These are phyloP conservation scores for Cephaloascus fragrans DNA, from an alignment of 805 yeast species.

Conservation along the genomic window DNA sequence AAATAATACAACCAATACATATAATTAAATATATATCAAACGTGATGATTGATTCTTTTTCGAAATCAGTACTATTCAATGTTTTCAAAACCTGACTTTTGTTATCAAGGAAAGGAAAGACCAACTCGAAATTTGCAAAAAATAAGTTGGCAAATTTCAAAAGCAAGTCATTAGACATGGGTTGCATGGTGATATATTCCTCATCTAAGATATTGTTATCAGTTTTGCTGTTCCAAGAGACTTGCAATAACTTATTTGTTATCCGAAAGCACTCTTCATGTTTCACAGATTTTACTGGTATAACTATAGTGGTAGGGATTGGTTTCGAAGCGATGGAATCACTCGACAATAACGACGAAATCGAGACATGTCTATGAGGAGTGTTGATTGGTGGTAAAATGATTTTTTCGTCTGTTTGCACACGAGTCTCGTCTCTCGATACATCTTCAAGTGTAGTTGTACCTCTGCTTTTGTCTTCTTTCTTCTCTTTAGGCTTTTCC, in stretches of 20 bases:
- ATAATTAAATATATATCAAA: slow-evolving; percentile 8
- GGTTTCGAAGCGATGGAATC: background rate
- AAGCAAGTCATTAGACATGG: slow-evolving; percentile 19
- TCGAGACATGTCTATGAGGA: slow-evolving; percentile 11
- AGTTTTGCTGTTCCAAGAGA: background rate
- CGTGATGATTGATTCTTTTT: slow-evolving; percentile 26
- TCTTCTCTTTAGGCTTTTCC: too few species aligned
- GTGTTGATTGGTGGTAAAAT: slow-evolving; percentile 4
- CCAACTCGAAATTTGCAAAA: slow-evolving; percentile 24
- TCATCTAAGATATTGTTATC: slow-evolving; percentile 6
- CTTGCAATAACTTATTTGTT: background rate
- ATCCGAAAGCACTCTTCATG: background rate
- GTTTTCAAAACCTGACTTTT: slow-evolving; percentile 3
- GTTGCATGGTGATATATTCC: slow-evolving; percentile 25
- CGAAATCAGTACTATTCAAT: slow-evolving; percentile 3
- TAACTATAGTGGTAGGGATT: background rate
- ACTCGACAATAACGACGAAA: slow-evolving; percentile 12
- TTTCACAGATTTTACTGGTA: background rate
- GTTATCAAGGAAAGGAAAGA: slow-evolving; percentile 11
- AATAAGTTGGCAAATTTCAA: slow-evolving; percentile 20
- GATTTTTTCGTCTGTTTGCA: slow-evolving; percentile 1
- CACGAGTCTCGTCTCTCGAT: slow-evolving; percentile 1
- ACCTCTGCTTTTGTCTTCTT: too few species aligned
- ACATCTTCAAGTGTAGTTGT: too few species aligned
- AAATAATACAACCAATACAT: slow-evolving; percentile 19